Percentiles rank a stretch among this genome's conserved stretches.
phyloP scores from a whole-genome alignment of 2,329 filamentous ascomycete species.

The Emericellopsis atlantica region DNA sequence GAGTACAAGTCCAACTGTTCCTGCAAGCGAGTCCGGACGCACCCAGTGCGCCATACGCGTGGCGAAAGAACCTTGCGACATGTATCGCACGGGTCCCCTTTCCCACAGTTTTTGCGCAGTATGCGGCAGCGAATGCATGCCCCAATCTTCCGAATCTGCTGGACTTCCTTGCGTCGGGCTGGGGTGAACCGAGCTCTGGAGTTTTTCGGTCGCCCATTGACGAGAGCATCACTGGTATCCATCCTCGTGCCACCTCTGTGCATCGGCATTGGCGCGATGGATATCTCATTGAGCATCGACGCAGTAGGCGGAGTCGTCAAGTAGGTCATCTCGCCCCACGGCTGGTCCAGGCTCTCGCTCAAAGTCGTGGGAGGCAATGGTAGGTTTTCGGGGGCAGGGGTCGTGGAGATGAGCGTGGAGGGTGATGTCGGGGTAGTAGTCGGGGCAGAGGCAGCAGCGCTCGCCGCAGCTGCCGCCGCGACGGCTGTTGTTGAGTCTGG shows the following conservation, averaged over 20 bases:
- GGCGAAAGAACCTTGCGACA: conserved; percentile 51
- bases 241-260: conserved; percentile 39
- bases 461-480: too few species aligned
- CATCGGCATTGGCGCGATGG: conserved; percentile 17
- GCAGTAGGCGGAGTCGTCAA: conserved; percentile 21
- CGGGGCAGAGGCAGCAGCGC: conserved; percentile 8
- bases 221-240: conserved; percentile 27
- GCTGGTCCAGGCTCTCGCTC: conserved; percentile 15
- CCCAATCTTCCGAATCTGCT: conserved; percentile 51
- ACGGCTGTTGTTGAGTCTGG: conserved; percentile 2
- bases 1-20: conserved; percentile 52
- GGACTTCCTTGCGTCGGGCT: conserved; percentile 48
- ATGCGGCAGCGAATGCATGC: conserved; percentile 56
- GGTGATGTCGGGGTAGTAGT: conserved; percentile 10
- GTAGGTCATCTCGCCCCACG: conserved; percentile 43
- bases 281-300: conserved; percentile 14
- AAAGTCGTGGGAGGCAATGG: too few species aligned
- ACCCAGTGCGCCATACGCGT: conserved; percentile 52
- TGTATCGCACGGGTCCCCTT: conserved; percentile 48
- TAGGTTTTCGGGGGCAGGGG: conserved; percentile 7
- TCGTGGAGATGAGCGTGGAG: conserved; percentile 4
- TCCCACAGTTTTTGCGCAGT: conserved; percentile 54
- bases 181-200: conserved; percentile 45
- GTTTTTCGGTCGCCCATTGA: conserved; percentile 37
- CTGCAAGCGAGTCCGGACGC: conserved; percentile 48